Conservation (phyloP, 2,329 filamentous ascomycete species). For the Pseudogymnoascus sp. region DNA sequence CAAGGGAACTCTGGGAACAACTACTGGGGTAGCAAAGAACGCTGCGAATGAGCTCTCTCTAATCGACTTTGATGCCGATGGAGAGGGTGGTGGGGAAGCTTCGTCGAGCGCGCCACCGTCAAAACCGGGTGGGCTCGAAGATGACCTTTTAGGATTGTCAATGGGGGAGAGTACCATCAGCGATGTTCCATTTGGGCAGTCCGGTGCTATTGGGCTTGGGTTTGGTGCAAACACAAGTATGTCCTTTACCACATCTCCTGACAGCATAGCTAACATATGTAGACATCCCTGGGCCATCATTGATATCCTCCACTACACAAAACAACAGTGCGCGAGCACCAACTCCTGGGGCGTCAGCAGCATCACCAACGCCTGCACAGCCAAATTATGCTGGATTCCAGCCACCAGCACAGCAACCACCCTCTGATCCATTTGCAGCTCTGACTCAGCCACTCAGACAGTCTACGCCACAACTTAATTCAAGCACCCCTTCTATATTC, state of each 20-base stretch:
- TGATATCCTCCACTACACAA: conserved; percentile 58
- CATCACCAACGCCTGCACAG: conserved; percentile 20
- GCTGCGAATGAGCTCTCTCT: conserved; percentile 75
- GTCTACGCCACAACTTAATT: conserved; percentile 42
- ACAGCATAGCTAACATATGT: conserved; percentile 23
- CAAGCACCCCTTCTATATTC: conserved; percentile 41
- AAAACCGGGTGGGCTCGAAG: conserved; percentile 65
- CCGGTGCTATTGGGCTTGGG: conserved; percentile 77
- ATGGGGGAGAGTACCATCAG: conserved; percentile 46
- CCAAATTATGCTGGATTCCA: conserved; percentile 43
- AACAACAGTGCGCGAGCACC: conserved; percentile 49
- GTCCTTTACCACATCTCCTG: conserved; percentile 25
- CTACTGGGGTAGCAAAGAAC: conserved; percentile 57
- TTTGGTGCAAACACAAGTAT: conserved; percentile 63
- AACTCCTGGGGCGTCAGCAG: conserved; percentile 34
- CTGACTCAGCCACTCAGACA: conserved; percentile 38
- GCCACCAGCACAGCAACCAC: conserved; percentile 39
- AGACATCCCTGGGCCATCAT: conserved; percentile 57
- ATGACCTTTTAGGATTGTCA: conserved; percentile 83
- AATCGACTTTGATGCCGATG: conserved; percentile 76
- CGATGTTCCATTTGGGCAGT: conserved; percentile 52
- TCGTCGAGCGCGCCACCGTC: conserved; percentile 35
- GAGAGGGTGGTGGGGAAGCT: conserved; percentile 49
- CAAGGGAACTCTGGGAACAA: conserved; percentile 67
- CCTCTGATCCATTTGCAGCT: conserved; percentile 50